A percentile compares a stretch with the other conserved stretches of the same genome.
phyloP scores from a whole-genome alignment of 2,329 filamentous ascomycete genomes.

The Talaromyces sp. region DNA sequence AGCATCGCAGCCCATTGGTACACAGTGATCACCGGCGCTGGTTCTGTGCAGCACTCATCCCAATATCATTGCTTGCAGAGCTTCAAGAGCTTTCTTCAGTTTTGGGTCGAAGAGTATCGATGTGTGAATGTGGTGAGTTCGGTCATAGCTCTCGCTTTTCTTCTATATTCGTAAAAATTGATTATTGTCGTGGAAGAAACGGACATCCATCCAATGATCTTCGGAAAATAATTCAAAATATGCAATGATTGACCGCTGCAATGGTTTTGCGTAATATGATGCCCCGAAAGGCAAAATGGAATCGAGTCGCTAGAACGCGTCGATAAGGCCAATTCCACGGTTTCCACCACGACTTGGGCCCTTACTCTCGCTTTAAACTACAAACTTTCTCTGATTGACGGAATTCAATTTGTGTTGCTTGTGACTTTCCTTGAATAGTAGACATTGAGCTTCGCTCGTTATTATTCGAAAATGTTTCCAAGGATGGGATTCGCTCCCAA shows the following conservation, averaged over 20 bases:
- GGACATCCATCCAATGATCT: no score
- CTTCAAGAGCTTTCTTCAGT: no score
- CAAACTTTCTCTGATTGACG: no score
- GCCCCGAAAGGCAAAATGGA: background rate
- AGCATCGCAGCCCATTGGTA: constrained; percentile 8
- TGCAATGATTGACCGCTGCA: background rate
- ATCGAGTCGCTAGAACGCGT: background rate
- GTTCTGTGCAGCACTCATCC: constrained; percentile 13
- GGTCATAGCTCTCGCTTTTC: background rate
- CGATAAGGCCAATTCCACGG: background rate
- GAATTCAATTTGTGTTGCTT: no score
- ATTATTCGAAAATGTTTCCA: no score
- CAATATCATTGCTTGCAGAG: no score
- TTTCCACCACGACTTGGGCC: background rate
- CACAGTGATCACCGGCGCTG: background rate
- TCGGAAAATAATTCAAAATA: no score
- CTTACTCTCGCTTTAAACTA: no score
- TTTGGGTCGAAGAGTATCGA: constrained; percentile 50
- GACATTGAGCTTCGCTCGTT: no score
- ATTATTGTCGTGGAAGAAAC: background rate
- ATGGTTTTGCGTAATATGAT: background rate
- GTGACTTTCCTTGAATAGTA: no score
- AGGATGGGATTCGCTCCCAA: no score
- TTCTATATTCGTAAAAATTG: background rate
- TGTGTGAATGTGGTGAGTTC: constrained; percentile 43